Base-by-base conservation (phyloP, 768 basidiomycete species). In the Leccinum subtestaceum region DNA sequence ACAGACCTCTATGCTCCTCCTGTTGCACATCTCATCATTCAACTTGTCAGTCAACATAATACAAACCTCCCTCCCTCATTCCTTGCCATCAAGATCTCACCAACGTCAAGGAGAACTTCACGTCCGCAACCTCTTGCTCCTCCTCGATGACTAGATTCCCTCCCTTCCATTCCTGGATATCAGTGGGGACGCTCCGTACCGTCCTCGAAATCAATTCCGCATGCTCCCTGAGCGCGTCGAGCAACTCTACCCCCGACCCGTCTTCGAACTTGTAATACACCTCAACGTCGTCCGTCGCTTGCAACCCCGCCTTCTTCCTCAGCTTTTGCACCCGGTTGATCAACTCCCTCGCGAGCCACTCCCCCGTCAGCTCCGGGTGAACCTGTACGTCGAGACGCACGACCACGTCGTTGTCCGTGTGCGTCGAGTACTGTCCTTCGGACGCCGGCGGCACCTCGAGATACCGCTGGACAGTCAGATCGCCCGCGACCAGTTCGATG, bases 221-320 rank as follows among this genome's bases (percentile, higher is more conserved):
- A 64, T 95, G 84, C 58, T 84, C 82, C 55, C 70, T 67, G 63
- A 93, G 83, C 25, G 91, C 90, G 27, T 76, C 76, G 43, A 83
- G 73, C 55, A 95, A 69, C 47, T 90, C 89, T 21, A 76, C 76
- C 11, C 89, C 88, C 9, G 78, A 66, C 25, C 85, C 90, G 13
- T 83, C 82, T 66, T 88, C 86, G 71, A 96, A 91, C 58, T 75
- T 75, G 76, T 95, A 95, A 75, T 87, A 95, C 43, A 97, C 83
- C n/a, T n/a, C n/a, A n/a, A 98, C 86, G 69, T 97, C 93, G 70
- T 99, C 97, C 8, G 94, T 95, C 19, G 96, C 89, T 74, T 95
- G 93, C 63, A 98, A 79, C 13, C 95, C 94, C 1, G 94, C 95
- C 74, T 95, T 93, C 78, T 99, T 99, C 65, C 97, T 82, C 60